Evolutionary conservation across 768 basidiomycete genomes (phyloP), one percentile per base, ranked within the genome.

Genomic region (Asterophora lycoperdoides): DNA sequence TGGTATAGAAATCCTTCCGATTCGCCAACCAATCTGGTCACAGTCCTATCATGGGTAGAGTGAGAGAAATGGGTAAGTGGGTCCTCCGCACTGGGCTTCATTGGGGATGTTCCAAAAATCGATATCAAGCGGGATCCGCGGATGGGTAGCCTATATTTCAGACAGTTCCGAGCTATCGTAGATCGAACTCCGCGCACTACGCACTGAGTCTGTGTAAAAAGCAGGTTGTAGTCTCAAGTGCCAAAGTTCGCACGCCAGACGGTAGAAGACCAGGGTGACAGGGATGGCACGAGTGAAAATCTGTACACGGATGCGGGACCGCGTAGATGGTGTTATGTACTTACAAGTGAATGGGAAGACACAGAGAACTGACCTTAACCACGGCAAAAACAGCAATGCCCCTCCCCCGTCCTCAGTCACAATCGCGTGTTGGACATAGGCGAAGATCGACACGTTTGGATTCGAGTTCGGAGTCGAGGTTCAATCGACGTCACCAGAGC

Each of bases 1-100:
- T 40, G 34, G 38, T 44, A 48, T 10, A 41, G 35, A 1, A 17
- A 35, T n/a, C 33, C 18, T 13, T 49, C 48, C 20, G 43, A 49
- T 49, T 17, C 39, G 20, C 13, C 32, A n/a, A 28, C 8, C 26
- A 38, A 49, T 32, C 33, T 20, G 13, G 20, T 10, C 36, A n/a
- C n/a, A 5, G 44, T 14, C n/a, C 28, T 38, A 37, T 44, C 37
- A 26, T 39, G 35, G 40, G 33, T 34, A 29, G 44, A 49, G 28
- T 53, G 34, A 32, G 30, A 11, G 28, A 42, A 26, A 11, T 44
- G 52, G 44, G 14, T 46, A 10, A 33, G n/a, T 10, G 8, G 14
- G n/a, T n/a, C 32, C 23, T 34, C 33, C 14, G 36, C 30, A 20
- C 34, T 38, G 33, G 19, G 40, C 40, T 32, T 35, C 41, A 42